Base-by-base conservation (phyloP, 306 rosid species). In the Mucuna pruriens region DNA sequence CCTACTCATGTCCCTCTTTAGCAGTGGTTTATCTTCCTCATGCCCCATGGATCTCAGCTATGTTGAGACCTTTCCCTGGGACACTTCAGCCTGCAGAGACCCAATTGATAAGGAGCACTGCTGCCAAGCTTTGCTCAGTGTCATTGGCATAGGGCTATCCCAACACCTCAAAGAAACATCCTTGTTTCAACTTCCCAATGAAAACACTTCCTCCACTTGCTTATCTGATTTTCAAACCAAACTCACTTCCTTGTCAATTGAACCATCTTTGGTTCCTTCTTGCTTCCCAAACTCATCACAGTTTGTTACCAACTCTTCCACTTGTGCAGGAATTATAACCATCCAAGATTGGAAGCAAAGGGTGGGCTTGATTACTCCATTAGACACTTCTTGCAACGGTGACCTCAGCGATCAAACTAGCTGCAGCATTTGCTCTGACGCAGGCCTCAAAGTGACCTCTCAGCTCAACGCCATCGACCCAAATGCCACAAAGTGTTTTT, bases 11-110 rank as follows among this genome's bases (percentile, higher is more conserved):
- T 19, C 51, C 81, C 19, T 81, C 81, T 45, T 42, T 17, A 67
- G 52, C 88, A 0, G 15, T 67, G 52, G 2, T 67, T 10, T 55
- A 3, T 16, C 85, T 22, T 54, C 90, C 0, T 72, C 90, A 42
- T 94, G 98, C 23, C 97, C 96, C 58, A 75, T 94, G 2, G 93
- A 94, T 83, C 89, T 94, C 38, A 86, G 81, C 88, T 92, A 89
- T 34, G 94, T 94, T 10, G 64, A 78, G 13, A 88, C 92, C 71
- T 83, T 89, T 64, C 97, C 97, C 1, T 92, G 98, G 98, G 88
- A 94, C 90, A 75, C 92, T 22, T 77, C 98, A 26, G 16, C 82
- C 1, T 94, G 98, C 80, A 76, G 17, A 16, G 48, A 52, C 29
- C 88, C 87, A 3, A 25, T 74, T 40, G 83, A 60, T 34, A 39